Conservation (phyloP, 2,329 filamentous ascomycete species). For the Sporothrix luriei region DNA sequence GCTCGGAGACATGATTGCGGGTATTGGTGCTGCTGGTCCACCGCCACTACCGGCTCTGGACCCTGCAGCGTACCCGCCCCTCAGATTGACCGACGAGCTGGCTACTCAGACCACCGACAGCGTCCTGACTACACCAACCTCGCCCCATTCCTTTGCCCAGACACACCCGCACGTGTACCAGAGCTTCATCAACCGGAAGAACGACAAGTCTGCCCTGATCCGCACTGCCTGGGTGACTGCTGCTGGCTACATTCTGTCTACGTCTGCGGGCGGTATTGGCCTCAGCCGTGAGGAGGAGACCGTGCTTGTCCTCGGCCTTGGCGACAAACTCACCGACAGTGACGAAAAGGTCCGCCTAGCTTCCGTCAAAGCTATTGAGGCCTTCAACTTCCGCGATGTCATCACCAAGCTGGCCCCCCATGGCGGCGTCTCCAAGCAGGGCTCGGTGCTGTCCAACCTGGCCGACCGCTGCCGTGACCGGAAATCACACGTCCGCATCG, state of each 20-base stretch:
- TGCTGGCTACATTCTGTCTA: constrained; percentile 83
- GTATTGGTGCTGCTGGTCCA: constrained; percentile 87
- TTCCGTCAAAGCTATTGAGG: constrained; percentile 80
- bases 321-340: constrained; percentile 79
- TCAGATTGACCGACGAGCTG: constrained; percentile 63
- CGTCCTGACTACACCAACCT: constrained; percentile 78
- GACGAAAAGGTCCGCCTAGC: constrained; percentile 91
- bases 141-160: constrained; percentile 86
- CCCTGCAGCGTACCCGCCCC: constrained; percentile 80
- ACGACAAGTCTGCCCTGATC: constrained; percentile 82
- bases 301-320: constrained; percentile 70
- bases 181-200: constrained; percentile 79
- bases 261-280: constrained; percentile 86
- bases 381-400: constrained; percentile 78
- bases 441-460: constrained; percentile 77
- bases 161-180: constrained; percentile 78
- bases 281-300: constrained; percentile 81
- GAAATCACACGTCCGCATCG: constrained; percentile 76
- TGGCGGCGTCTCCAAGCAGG: constrained; percentile 73
- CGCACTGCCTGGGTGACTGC: constrained; percentile 84
- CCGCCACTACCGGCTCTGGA: constrained; percentile 73
- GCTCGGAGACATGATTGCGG: constrained; percentile 90
- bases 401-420: constrained; percentile 77
- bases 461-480: constrained; percentile 88
- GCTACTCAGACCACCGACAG: constrained; percentile 55